Conservation (phyloP, 306 rosid species). For the Hylodesmum podocarpum region DNA sequence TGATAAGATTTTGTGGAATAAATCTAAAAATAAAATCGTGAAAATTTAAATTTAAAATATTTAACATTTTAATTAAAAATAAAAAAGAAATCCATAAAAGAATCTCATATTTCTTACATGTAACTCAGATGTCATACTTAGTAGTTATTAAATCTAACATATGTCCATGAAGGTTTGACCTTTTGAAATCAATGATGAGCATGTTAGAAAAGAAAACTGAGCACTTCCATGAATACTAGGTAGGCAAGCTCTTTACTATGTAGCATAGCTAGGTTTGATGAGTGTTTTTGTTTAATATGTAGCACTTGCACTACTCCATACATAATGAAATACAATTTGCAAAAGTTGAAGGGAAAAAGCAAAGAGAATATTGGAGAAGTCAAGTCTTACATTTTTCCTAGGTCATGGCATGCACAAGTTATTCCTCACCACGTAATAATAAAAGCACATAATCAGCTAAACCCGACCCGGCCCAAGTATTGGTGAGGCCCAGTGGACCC, state of each 20-base stretch:
- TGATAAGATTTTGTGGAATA: no score
- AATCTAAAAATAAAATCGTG: no score
- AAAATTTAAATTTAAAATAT: no score
- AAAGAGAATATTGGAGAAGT: not conserved
- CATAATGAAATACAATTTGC: not conserved
- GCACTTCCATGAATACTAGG: not conserved
- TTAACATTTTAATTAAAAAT: no score
- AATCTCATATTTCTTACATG: not conserved
- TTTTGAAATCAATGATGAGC: not conserved
- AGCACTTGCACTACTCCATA: not conserved
- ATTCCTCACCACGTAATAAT: no score
- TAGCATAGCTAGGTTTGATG: not conserved
- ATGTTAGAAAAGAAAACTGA: not conserved
- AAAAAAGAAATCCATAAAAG: no score
- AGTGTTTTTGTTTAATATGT: not conserved
- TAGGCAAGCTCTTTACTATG: not conserved
- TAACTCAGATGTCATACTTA: not conserved
- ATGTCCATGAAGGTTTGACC: not conserved
- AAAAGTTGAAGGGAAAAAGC: not conserved
- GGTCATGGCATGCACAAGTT: conserved; percentile 17
- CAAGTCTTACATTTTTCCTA: not conserved
- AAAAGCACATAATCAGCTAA: no score
- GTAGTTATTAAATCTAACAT: not conserved
- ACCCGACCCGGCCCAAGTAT: no score
- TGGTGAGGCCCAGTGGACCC: no score